Evolutionary conservation across 495 filamentous ascomycete species (phyloP).

Genomic region (Lichina pygmaea): DNA sequence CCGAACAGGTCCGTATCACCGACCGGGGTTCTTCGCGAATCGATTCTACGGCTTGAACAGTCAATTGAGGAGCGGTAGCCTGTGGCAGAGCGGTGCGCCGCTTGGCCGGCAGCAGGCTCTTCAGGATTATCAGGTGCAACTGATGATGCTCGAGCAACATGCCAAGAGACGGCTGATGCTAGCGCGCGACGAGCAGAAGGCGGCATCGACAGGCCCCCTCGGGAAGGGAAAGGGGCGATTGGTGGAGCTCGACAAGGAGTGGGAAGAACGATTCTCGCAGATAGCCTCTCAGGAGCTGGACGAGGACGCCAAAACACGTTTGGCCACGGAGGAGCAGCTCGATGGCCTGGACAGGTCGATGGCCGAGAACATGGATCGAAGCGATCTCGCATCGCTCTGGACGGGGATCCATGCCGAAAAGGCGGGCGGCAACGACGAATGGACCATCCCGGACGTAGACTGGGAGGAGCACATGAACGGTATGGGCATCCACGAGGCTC

Average conservation of each 20-base stretch:
- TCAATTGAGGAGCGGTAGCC: too few species aligned
- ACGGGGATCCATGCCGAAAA: slow-evolving; percentile 62
- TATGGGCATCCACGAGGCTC: slow-evolving; percentile 37
- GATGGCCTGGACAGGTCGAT: slow-evolving; percentile 77
- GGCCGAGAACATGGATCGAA: slow-evolving; percentile 24
- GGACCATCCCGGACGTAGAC: slow-evolving; percentile 26
- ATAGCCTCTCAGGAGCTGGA: slow-evolving; percentile 46
- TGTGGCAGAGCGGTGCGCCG: too few species aligned
- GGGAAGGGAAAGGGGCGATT: slow-evolving; percentile 53
- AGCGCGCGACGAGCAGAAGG: slow-evolving; percentile 90
- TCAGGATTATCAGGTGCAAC: slow-evolving; percentile 86
- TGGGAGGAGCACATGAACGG: slow-evolving; percentile 43
- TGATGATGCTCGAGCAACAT: slow-evolving; percentile 96
- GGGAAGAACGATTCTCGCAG: slow-evolving; percentile 87
- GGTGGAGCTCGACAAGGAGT: slow-evolving; percentile 78
- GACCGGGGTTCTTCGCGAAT: too few species aligned
- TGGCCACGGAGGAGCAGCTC: slow-evolving; percentile 67
- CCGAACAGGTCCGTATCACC: too few species aligned
- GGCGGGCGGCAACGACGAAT: slow-evolving; percentile 34
- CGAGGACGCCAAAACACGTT: slow-evolving; percentile 41
- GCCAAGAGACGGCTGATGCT: slow-evolving; percentile 93
- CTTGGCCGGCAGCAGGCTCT: too few species aligned
- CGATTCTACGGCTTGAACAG: too few species aligned
- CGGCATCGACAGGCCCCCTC: too few species aligned
- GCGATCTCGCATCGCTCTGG: slow-evolving; percentile 80